Conservation (phyloP, 345 rosid genomes). For the Carallia brachiata region DNA sequence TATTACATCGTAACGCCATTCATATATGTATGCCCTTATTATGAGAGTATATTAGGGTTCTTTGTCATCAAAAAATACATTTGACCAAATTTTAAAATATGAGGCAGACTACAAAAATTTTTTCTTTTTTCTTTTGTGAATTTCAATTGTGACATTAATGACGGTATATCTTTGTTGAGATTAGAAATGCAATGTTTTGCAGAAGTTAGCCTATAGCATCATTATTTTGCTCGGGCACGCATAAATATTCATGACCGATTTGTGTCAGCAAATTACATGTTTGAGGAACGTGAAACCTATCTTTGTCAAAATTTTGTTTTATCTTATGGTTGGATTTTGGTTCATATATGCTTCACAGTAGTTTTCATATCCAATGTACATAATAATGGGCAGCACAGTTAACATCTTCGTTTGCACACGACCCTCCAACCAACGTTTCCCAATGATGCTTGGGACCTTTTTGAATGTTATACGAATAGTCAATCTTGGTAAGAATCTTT, state of each 20-base stretch:
- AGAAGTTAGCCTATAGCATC: too few relatives aligned
- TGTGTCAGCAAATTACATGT: too few relatives aligned
- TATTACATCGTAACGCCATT: too few relatives aligned
- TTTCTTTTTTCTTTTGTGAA: background rate
- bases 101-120: background rate
- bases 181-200: too few relatives aligned
- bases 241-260: too few relatives aligned
- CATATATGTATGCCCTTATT: too few relatives aligned
- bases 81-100: too few relatives aligned
- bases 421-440: slow-evolving; percentile 7
- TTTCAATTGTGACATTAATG: too few relatives aligned
- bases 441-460: slow-evolving; percentile 20
- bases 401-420: background rate
- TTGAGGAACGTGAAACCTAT: background rate
- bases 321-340: slow-evolving; percentile 8
- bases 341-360: background rate
- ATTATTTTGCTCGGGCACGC: too few relatives aligned
- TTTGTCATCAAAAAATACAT: too few relatives aligned
- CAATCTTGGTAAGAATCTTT: slow-evolving; percentile 47
- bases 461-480: slow-evolving; percentile 34
- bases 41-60: too few relatives aligned
- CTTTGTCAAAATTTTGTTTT: slow-evolving; percentile 11
- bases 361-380: background rate
- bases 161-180: too few relatives aligned
- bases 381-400: background rate